phyloP scores from a whole-genome alignment of 176 grass and related monocot genomes.

The Puya raimondii region DNA sequence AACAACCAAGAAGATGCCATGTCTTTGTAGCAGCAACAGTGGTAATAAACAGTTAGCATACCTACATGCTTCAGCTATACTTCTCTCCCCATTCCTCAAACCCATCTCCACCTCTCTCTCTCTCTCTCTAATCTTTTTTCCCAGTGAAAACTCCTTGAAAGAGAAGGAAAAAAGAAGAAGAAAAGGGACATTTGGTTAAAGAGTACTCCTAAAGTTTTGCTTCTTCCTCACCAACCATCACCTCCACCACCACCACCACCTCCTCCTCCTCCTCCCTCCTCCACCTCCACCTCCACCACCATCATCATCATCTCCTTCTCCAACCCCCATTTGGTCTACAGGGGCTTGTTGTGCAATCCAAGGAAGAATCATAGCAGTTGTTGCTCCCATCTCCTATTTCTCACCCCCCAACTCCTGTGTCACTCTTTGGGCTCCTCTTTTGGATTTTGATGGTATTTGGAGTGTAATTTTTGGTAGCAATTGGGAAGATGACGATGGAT shows the following conservation, averaged over 20 bases:
- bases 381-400: not conserved
- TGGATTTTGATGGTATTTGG: slow-evolving; percentile 22
- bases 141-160: not conserved
- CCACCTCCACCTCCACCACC: slow-evolving; percentile 22
- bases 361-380: slow-evolving; percentile 56
- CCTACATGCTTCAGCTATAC: slow-evolving; percentile 5
- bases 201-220: slow-evolving; percentile 5
- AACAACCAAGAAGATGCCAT: slow-evolving; percentile 46
- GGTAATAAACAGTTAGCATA: slow-evolving; percentile 16
- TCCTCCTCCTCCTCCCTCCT: slow-evolving; percentile 1
- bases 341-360: slow-evolving; percentile 64
- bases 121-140: not conserved
- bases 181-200: slow-evolving; percentile 5
- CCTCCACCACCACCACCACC: slow-evolving; percentile 23
- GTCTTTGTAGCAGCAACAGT: slow-evolving; percentile 52
- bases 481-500: slow-evolving; percentile 72
- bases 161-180: not conserved
- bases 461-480: not conserved
- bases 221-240: not conserved
- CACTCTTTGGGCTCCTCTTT: not conserved
- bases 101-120: not conserved
- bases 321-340: slow-evolving; percentile 14
- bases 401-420: not conserved
- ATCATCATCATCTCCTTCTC: slow-evolving; percentile 36
- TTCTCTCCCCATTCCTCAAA: slow-evolving; percentile 11